Evolutionary conservation across 352 stramenopile genomes (phyloP).

Genomic region (Phytophthora colocasiae): DNA sequence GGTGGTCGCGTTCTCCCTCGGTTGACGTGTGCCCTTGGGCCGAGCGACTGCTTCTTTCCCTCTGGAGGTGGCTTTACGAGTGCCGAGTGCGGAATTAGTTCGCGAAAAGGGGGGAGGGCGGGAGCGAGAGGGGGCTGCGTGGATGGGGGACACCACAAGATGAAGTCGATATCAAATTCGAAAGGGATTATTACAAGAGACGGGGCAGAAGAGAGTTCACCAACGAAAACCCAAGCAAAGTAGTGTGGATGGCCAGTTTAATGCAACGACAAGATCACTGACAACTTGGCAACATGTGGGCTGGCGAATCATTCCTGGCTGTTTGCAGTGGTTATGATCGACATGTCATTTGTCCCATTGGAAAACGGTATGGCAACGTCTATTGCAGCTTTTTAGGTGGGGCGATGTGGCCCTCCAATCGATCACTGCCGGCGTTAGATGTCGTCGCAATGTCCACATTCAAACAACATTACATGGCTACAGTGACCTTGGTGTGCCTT

Average conservation of each 20-base stretch:
- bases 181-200: not conserved
- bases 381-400: too few relatives aligned
- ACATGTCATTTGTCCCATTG: too few relatives aligned
- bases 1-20: constrained; percentile 7
- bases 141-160: constrained; percentile 26
- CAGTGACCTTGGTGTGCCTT: not conserved
- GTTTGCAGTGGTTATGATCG: too few relatives aligned
- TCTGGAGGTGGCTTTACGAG: constrained; percentile 41
- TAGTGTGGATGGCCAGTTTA: too few relatives aligned
- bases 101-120: constrained; percentile 32
- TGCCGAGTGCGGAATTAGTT: constrained; percentile 34
- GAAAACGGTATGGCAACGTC: too few relatives aligned
- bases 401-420: too few relatives aligned
- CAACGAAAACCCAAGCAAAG: too few relatives aligned
- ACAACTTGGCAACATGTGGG: too few relatives aligned
- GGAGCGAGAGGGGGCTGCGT: constrained; percentile 40
- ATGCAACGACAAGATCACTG: too few relatives aligned
- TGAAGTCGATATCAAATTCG: constrained; percentile 13
- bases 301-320: too few relatives aligned
- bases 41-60: constrained; percentile 16
- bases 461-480: constrained; percentile 1
- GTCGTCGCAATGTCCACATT: not conserved
- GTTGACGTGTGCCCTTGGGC: not conserved
- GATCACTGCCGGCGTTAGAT: too few relatives aligned
- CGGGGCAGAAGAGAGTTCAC: too few relatives aligned